Evolutionary conservation across 257 asterid species (phyloP), one percentile per base, ranked within the genome.

Genomic region (Fraxinus anomala): DNA sequence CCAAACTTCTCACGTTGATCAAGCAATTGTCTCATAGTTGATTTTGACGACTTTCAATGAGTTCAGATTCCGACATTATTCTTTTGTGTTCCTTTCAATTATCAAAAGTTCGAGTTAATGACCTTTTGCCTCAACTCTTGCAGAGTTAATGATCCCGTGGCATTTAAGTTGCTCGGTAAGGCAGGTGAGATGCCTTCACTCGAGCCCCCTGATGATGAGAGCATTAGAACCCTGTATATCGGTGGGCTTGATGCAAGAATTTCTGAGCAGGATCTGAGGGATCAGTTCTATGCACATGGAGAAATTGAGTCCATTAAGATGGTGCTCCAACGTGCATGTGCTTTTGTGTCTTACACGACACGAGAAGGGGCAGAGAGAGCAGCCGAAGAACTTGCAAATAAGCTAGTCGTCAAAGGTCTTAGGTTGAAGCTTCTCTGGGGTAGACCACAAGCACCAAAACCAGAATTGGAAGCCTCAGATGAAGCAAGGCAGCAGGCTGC

Each of bases 181-280:
- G 99, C 99, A 21, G 99, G 98, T 73, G 99, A 96, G 84, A 96
- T 93, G 99, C 99, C 99, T 77, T 87, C 98, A 24, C 80, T 96
- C 76, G 98, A 93, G 85, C 97, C 98, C 63, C 98, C 99, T 4
- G 97, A 96, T 1, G 99, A 96, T 23, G 97, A 91, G 86, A 89
- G 89, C 89, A 93, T 96, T 74, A 90, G 96, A 86, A 92, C 99
- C 84, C 97, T 96, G 8, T 93, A 96, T 44, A 86, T 96, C 10
- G 99, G 99, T 69, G 97, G 99, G 70, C 90, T 96, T 70, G 99
- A 93, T 82, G 97, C 94, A 21, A 90, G 97, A 78, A 77, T 96
- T 66, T 86, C 82, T 0, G 99, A 93, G 84, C 98, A 96, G 80
- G 99, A 96, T 79, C 80, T 96, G 36, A 88, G 95, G 73, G 99